Evolutionary conservation across 73 alveolate species (phyloP), one percentile per base, ranked within the genome.

Genomic region (Breviolum minutum): DNA sequence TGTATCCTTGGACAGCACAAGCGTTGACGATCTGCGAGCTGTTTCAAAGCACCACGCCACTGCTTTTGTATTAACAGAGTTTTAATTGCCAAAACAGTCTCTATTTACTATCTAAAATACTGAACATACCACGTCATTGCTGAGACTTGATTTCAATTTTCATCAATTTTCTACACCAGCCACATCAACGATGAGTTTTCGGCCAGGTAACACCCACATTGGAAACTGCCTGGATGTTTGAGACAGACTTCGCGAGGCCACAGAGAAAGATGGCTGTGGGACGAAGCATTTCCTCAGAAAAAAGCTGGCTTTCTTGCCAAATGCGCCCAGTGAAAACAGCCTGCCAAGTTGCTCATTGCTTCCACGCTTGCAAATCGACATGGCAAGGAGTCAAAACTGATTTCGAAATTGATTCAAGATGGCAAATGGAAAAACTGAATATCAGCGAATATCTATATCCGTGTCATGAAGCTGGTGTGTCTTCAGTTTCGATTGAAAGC

Each of bases 291-390:
- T 83, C 92, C 77, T 68, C 77, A 4, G 77, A 17, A 14, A 22
- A 68, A 22, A 14, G 17, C 8, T 68, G 77, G 77, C 77, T 1
- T 40, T 40, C 3, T 40, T 40, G 54, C 54, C 54, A 40, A 40
- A 40, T 40, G 54, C 54, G 54, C 77, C 24, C 77, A 22, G 77
- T 68, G 77, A 68, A 22, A 22, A 68, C 77, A 40, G 77, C 77
- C 1, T 3, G 54, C 54, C 54, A 40, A 40, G 54, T 40, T 40
- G 54, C 54, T 83, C 74, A 83, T 83, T 73, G 26, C 22, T 11
- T 7, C 92, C 92, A 12, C 92, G 74, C 92, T 83, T 54, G 92
- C 92, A 83, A 54, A 83, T 80, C 32, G 88, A 12, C 88, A 80
- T 80, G 88, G 88, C 88, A 12, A 40, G 54, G 54, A 40, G 54